A percentile compares a stretch with the other conserved stretches of the same genome.
These are phyloP conservation scores for Setaria viridis DNA, from an alignment of 202 grass and related monocot genomes.

Conservation along the genomic window DNA sequence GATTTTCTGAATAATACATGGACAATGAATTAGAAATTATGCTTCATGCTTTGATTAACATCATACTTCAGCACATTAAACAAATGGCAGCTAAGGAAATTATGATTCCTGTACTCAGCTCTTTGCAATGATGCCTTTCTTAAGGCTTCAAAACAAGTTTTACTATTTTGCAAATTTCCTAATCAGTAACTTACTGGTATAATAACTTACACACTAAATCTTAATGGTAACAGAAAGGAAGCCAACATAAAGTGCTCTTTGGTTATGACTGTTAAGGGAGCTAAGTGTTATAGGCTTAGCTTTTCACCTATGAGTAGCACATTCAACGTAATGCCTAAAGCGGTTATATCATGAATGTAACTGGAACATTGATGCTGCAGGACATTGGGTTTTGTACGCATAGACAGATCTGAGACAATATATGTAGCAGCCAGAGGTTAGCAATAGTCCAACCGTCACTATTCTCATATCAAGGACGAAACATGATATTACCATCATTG, in stretches of 20 bases:
- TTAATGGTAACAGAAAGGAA: neutral
- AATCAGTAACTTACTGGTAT: neutral
- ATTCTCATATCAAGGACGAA: neutral
- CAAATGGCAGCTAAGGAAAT: neutral
- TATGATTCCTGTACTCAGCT: neutral
- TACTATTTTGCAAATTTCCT: constrained; percentile 12
- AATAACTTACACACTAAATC: neutral
- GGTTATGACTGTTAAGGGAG: constrained; percentile 25
- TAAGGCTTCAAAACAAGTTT: neutral
- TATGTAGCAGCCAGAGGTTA: constrained; percentile 31
- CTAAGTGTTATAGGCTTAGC: neutral
- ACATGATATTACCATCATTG: constrained; percentile 40
- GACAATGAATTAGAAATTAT: constrained; percentile 28
- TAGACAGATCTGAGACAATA: constrained; percentile 6
- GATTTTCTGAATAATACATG: constrained; percentile 65
- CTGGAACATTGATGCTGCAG: constrained; percentile 24
- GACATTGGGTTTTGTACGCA: neutral
- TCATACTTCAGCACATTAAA: constrained; percentile 14
- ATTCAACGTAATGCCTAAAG: neutral
- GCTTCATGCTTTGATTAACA: constrained; percentile 18
- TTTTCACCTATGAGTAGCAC: neutral
- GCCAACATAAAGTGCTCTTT: neutral
- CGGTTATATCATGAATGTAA: constrained; percentile 3
- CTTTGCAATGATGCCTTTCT: neutral
- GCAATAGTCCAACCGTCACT: constrained; percentile 4